Evolutionary conservation across 768 basidiomycete species (phyloP), one percentile per base, ranked within the genome.

Genomic region (Collybiopsis luxurians): DNA sequence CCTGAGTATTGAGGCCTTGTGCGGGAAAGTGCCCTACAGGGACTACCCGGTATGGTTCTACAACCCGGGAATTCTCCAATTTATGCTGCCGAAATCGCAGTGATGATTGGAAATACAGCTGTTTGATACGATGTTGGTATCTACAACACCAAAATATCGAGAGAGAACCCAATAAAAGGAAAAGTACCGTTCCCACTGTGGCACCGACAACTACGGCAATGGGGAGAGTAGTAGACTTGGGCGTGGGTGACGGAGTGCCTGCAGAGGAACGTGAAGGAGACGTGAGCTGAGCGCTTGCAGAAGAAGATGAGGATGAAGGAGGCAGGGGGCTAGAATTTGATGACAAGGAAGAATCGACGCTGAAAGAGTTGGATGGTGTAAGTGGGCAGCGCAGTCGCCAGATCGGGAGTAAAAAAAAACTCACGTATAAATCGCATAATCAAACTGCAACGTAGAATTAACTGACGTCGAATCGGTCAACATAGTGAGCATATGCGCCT

Each of bases 371-470:
- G n/a, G n/a, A n/a, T n/a, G n/a, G n/a, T 34, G 13, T 13, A 34
- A 34, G 31, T 34, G 13, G 13, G 31, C 31, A 34, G 13, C 31
- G 31, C 13, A 5, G 5, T 34, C 13, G 31, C 6, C 5, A 34
- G 13, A 34, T 34, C 31, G 13, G 6, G 13, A 34, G 13, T 6
- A 4, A 49, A 4, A 12, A 39, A 26, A 36, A 19, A 27, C 55
- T 45, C 46, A 56, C 55, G 30, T 56, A 45, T 56, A 48, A 19
- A 36, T 46, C 7, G 55, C 45, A 56, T 56, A 56, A 26, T 56
- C 55, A 48, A 48, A 56, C 24, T 31, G 44, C 36, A 56, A 13
- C 12, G 55, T 56, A 19, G 55, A 56, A 21, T 56, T 48, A n/a
- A 48, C 55, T 13, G 17, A 1, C 17, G 55, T 56, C 5, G 43